These are phyloP conservation scores for Takakia lepidozioides DNA, from an alignment of 225 moss, liverwort and hornwort genomes.

Conservation along the genomic window DNA sequence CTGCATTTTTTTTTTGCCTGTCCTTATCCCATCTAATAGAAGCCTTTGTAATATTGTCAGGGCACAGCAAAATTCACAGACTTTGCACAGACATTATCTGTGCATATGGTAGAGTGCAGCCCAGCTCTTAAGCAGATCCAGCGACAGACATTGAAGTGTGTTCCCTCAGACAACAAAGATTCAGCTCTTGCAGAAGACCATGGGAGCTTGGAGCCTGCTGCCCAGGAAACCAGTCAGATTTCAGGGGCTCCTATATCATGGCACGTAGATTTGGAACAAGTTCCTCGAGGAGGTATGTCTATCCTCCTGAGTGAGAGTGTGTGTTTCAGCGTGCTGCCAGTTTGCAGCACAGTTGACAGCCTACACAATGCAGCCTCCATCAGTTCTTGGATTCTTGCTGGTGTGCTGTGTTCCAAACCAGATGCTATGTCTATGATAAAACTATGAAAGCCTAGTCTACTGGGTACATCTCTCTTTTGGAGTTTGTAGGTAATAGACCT, in stretches of 20 bases:
- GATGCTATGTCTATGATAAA: too few species aligned
- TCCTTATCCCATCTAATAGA: background rate
- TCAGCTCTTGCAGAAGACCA: conserved; percentile 2
- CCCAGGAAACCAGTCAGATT: conserved; percentile 40
- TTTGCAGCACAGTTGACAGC: too few species aligned
- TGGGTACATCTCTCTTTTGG: too few species aligned
- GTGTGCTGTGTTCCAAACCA: too few species aligned
- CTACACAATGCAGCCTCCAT: too few species aligned
- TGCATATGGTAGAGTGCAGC: conserved; percentile 93
- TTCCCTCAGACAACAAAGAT: conserved; percentile 17
- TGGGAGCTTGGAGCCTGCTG: conserved; percentile 5
- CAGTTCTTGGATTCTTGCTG: too few species aligned
- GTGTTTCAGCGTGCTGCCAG: too few species aligned
- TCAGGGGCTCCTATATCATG: conserved; percentile 56
- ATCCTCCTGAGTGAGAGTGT: too few species aligned
- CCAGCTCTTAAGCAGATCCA: conserved; percentile 74
- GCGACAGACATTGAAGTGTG: conserved; percentile 48
- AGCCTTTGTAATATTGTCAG: conserved; percentile 21
- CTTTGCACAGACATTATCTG: conserved; percentile 54
- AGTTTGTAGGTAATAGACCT: too few species aligned
- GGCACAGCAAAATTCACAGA: conserved; percentile 70
- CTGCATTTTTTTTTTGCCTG: too few species aligned
- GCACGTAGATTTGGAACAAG: conserved; percentile 72
- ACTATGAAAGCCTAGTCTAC: too few species aligned
- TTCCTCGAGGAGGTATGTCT: conserved; percentile 72